Evolutionary conservation across 371 early-diverging fungal species (phyloP).

Genomic region (Lichtheimia ornata): DNA sequence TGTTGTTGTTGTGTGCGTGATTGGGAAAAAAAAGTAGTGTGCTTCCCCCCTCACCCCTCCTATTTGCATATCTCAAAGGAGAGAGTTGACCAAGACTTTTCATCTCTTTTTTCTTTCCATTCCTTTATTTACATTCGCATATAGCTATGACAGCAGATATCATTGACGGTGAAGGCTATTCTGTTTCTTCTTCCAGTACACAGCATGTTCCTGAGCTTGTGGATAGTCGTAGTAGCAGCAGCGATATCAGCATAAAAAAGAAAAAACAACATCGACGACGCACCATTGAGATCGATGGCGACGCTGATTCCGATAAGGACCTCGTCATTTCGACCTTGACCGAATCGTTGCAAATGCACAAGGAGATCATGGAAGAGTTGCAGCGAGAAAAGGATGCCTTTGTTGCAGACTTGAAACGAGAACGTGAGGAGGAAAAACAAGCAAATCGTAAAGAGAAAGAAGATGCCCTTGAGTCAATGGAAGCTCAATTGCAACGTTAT

Average conservation of each 20-base stretch:
- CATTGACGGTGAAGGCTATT: constrained; percentile 1
- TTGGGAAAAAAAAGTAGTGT: too few species aligned
- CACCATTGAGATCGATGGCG: constrained; percentile 5
- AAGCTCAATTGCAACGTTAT: constrained; percentile 23
- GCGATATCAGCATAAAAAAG: not conserved
- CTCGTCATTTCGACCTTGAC: constrained; percentile 37
- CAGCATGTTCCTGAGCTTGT: not conserved
- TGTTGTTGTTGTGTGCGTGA: too few species aligned
- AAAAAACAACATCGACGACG: not conserved
- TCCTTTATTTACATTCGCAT: not conserved
- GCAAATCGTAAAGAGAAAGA: constrained; percentile 18
- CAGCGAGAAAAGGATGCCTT: constrained; percentile 37
- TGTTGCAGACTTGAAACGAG: constrained; percentile 22
- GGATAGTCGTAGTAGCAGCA: not conserved
- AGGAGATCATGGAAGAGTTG: constrained; percentile 38
- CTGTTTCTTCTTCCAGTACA: constrained; percentile 10
- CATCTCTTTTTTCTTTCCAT: not conserved
- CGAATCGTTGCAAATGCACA: constrained; percentile 45
- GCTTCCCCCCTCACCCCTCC: too few species aligned
- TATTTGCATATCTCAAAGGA: too few species aligned
- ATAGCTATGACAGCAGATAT: not conserved
- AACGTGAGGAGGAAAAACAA: constrained; percentile 25
- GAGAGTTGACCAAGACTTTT: not conserved
- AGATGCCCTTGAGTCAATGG: constrained; percentile 16
- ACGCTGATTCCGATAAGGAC: constrained; percentile 41